Conservation (phyloP, 164 flowering plant genomes). For the Aristolochia contorta region DNA sequence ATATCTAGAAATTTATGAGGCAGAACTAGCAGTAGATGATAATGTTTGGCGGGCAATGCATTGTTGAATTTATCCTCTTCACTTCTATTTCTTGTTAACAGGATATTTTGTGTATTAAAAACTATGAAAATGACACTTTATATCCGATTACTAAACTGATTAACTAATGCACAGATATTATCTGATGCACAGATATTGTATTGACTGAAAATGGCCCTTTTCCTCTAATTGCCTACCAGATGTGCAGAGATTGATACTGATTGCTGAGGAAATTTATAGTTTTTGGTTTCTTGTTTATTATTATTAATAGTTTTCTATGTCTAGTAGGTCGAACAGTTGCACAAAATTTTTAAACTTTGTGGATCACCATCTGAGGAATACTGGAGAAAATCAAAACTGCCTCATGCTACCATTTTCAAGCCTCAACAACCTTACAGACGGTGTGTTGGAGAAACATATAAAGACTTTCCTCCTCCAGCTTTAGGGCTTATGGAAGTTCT, state of each 20-base stretch:
- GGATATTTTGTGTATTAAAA: no score
- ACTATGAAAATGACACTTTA: no score
- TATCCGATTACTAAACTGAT: no score
- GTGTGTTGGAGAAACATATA: conserved; percentile 74
- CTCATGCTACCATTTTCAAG: conserved; percentile 92
- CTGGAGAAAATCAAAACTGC: conserved; percentile 92
- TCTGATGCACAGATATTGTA: no score
- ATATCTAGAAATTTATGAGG: no score
- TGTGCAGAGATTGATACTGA: not conserved
- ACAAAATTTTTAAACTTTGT: conserved; percentile 94
- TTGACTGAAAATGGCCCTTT: no score
- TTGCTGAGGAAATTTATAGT: not conserved
- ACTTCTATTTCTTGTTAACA: no score
- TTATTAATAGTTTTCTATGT: not conserved
- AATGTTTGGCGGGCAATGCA: no score
- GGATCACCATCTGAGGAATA: conserved; percentile 97
- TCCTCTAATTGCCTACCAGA: no score
- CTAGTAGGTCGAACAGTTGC: conserved; percentile 86
- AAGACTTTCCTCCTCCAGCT: conserved; percentile 82
- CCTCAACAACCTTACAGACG: conserved; percentile 90
- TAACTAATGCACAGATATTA: no score
- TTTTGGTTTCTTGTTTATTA: not conserved
- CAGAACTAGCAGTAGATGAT: no score
- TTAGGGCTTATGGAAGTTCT: conserved; percentile 64
- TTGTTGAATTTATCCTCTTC: no score